Percentiles rank a stretch among this genome's conserved stretches.
Evolutionary conservation across 345 rosid species (phyloP).

Genomic region (Hibiscus syriacus): DNA sequence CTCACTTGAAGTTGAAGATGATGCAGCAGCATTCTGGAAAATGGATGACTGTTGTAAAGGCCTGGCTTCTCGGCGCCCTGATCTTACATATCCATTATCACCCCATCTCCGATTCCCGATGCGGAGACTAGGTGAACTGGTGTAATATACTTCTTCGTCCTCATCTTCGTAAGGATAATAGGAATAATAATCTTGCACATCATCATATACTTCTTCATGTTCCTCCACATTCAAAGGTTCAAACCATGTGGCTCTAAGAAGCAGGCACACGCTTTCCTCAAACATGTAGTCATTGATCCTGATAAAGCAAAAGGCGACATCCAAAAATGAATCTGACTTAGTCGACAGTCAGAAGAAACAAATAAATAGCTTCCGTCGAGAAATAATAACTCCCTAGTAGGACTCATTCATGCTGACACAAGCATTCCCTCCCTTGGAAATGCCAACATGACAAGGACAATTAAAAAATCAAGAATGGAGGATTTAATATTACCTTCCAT

Average conservation of each 20-base stretch:
- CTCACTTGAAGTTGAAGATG: conserved; percentile 58
- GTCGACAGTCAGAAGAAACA: too few species aligned
- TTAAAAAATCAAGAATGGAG: not conserved
- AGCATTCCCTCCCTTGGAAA: not conserved
- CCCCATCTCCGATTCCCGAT: conserved; percentile 94
- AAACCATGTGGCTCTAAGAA: conserved; percentile 84
- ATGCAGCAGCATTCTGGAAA: conserved; percentile 35
- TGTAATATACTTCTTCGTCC: conserved; percentile 54
- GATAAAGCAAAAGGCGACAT: not conserved
- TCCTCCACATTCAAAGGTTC: conserved; percentile 51
- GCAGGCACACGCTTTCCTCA: conserved; percentile 90
- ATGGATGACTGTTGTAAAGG: conserved; percentile 37
- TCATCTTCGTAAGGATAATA: conserved; percentile 45
- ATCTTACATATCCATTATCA: conserved; percentile 79
- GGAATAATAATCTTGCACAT: conserved; percentile 42
- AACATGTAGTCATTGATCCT: conserved; percentile 88
- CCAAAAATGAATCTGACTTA: not conserved
- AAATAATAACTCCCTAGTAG: not conserved
- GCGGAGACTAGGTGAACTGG: conserved; percentile 44
- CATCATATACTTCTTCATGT: conserved; percentile 27
- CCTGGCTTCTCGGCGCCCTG: conserved; percentile 83
- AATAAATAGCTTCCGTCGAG: too few species aligned
- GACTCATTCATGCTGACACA: too few species aligned
- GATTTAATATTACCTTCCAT: conserved; percentile 54
- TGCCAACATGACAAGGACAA: not conserved